Evolutionary conservation across 495 filamentous ascomycete species (phyloP).

Genomic region (Lasiosphaeria miniovina): DNA sequence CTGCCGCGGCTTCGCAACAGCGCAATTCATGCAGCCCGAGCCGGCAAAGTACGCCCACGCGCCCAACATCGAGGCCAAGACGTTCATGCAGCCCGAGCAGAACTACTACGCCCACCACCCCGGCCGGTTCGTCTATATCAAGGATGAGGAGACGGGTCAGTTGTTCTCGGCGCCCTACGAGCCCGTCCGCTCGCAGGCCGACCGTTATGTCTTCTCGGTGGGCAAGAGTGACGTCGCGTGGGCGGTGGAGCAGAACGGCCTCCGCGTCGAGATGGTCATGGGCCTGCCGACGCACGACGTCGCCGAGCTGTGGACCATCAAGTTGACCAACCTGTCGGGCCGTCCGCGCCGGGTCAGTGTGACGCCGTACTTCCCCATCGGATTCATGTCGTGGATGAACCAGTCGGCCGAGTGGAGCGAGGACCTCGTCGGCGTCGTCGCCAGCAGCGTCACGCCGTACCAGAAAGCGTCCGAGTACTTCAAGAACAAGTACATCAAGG

Average conservation of each 20-base stretch:
- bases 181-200: constrained; percentile 47
- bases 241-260: constrained; percentile 48
- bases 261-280: constrained; percentile 54
- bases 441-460: constrained; percentile 52
- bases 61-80: constrained; percentile 54
- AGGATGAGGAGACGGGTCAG: constrained; percentile 51
- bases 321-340: constrained; percentile 49
- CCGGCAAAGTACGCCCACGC: constrained; percentile 56
- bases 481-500: constrained; percentile 56
- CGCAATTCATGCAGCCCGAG: constrained; percentile 60
- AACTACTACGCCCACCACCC: constrained; percentile 59
- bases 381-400: constrained; percentile 62
- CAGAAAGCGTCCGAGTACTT: constrained; percentile 55
- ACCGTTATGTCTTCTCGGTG: constrained; percentile 52
- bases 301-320: constrained; percentile 54
- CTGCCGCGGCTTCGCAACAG: constrained; percentile 54
- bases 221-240: constrained; percentile 54
- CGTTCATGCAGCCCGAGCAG: constrained; percentile 59
- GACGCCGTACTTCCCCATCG: constrained; percentile 55
- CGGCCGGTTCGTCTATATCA: constrained; percentile 58
- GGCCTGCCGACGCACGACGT: constrained; percentile 51
- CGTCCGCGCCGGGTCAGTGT: constrained; percentile 47
- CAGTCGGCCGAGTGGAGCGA: constrained; percentile 50
- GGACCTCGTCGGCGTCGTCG: constrained; percentile 47
- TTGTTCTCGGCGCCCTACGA: constrained; percentile 56